Conservation (phyloP, 345 rosid genomes). For the Cardamine chenopodiifolia region DNA sequence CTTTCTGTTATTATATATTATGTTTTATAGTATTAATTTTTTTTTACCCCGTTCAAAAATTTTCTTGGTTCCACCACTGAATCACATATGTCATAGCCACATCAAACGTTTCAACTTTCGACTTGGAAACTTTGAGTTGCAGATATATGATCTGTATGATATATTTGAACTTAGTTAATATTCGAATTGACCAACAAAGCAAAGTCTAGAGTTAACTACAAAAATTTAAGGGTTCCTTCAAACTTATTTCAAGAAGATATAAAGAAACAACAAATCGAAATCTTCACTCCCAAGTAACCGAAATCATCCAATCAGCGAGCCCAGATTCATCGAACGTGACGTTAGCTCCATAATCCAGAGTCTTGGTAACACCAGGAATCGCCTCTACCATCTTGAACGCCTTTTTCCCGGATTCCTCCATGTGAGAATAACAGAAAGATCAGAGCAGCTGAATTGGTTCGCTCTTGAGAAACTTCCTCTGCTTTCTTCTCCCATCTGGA, state of each 20-base stretch:
- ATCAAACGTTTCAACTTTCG: background rate
- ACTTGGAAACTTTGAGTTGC: background rate
- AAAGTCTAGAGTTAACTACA: background rate
- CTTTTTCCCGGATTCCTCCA: constrained; percentile 55
- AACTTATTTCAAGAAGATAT: background rate
- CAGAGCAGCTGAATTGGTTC: constrained; percentile 78
- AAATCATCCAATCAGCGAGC: constrained; percentile 70
- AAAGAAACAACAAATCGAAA: background rate
- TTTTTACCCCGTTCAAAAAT: no score
- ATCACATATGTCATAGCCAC: background rate
- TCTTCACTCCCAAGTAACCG: constrained; percentile 75
- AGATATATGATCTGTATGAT: no score
- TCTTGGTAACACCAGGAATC: constrained; percentile 68
- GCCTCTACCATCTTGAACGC: constrained; percentile 66
- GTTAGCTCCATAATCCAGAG: constrained; percentile 56
- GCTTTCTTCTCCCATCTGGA: constrained; percentile 79
- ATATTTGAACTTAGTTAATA: background rate
- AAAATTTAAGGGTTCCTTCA: background rate
- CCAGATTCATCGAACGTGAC: constrained; percentile 64
- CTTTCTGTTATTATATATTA: no score
- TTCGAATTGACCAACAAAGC: background rate
- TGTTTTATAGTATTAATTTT: no score
- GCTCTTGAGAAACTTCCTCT: constrained; percentile 64
- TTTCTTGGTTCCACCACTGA: no score
- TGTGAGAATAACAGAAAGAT: constrained; percentile 69